Conservation (phyloP, 2,329 filamentous ascomycete species). For the Gnomoniopsis sp. region DNA sequence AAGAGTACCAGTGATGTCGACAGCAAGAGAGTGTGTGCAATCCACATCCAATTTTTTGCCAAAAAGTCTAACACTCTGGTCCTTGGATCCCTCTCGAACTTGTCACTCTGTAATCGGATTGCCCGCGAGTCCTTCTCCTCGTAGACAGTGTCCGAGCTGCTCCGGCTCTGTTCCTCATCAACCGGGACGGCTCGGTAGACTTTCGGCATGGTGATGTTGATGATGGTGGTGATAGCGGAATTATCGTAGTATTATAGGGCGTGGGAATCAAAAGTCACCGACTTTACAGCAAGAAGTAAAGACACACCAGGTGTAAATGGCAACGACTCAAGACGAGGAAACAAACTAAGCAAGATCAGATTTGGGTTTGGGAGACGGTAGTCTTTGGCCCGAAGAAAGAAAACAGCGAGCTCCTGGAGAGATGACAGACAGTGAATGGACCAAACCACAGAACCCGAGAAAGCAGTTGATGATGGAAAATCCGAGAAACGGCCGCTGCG, state of each 20-base stretch:
- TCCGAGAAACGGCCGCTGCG: not conserved
- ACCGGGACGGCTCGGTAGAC: slow-evolving; percentile 32
- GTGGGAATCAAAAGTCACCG: slow-evolving; percentile 2
- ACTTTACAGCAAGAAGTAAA: slow-evolving; percentile 9
- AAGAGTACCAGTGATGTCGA: slow-evolving; percentile 38
- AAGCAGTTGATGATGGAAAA: not conserved
- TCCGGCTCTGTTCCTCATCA: slow-evolving; percentile 33
- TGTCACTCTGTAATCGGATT: slow-evolving; percentile 11
- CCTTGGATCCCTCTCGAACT: slow-evolving; percentile 5
- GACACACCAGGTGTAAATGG: slow-evolving; percentile 14
- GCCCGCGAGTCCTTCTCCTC: slow-evolving; percentile 19
- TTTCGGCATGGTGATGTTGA: slow-evolving; percentile 28
- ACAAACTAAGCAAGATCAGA: slow-evolving; percentile 7
- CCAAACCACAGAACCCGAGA: not conserved
- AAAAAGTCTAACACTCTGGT: slow-evolving; percentile 13
- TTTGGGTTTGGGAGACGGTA: not conserved
- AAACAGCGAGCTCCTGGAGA: not conserved
- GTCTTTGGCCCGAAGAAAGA: not conserved
- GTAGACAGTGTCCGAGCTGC: slow-evolving; percentile 14
- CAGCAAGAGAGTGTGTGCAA: slow-evolving; percentile 36
- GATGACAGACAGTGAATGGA: not conserved
- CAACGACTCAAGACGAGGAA: not conserved
- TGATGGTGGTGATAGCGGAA: not conserved
- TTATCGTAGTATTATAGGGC: not conserved
- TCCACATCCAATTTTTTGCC: slow-evolving; percentile 34